A percentile compares a stretch with the other conserved stretches of the same genome.
Evolutionary conservation across 148 eudicot species (phyloP).

Genomic region (Chenopodium quinoa): DNA sequence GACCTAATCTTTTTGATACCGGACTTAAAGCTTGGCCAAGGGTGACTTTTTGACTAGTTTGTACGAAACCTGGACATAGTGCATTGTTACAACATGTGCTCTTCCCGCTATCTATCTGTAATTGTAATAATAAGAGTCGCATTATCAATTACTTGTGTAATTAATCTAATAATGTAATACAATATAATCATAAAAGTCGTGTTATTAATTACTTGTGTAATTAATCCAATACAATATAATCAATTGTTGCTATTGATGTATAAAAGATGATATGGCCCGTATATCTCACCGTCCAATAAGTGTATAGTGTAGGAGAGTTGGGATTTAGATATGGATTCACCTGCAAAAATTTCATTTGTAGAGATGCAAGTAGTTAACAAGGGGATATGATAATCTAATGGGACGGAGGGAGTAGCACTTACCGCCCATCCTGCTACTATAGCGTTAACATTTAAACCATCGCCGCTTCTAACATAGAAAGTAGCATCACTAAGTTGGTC

Average conservation of each 20-base stretch:
- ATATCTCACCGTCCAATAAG: slow-evolving; percentile 11
- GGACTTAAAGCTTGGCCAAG: slow-evolving; percentile 2
- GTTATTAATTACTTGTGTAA: too few species aligned
- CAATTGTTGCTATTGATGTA: too few species aligned
- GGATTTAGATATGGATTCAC: background rate
- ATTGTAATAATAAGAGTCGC: background rate
- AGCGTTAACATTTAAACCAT: background rate
- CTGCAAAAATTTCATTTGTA: background rate
- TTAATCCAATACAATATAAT: too few species aligned
- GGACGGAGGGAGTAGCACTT: background rate
- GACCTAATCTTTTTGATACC: background rate
- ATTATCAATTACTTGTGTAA: too few species aligned
- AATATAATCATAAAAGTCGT: too few species aligned
- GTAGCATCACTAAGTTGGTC: slow-evolving; percentile 5
- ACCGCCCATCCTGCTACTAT: slow-evolving; percentile 20
- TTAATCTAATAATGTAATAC: too few species aligned
- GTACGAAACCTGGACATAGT: slow-evolving; percentile 20
- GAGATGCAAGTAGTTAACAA: too few species aligned
- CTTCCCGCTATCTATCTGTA: slow-evolving; percentile 9
- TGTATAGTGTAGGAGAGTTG: background rate
- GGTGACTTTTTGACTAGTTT: background rate
- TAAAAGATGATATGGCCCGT: too few species aligned
- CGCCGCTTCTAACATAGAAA: background rate
- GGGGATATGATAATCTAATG: background rate
- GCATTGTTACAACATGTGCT: slow-evolving; percentile 13